Percentiles rank a stretch among this genome's conserved stretches.
Conservation (phyloP, 2,329 filamentous ascomycete species). For the Sarocladium strictum region DNA sequence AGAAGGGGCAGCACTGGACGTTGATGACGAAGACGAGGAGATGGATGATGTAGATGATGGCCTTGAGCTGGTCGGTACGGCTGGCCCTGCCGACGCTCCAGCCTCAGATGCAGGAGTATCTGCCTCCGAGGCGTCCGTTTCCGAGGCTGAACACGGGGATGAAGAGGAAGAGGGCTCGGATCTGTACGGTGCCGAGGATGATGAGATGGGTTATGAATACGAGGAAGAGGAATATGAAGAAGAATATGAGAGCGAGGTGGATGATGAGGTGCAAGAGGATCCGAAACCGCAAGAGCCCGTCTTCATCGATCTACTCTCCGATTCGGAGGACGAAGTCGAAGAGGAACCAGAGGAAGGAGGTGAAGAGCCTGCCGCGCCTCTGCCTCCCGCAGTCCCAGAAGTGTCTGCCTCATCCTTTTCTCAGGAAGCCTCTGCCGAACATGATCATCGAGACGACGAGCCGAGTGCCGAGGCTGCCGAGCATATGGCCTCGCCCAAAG, state of each 20-base stretch:
- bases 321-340: slow-evolving; percentile 32
- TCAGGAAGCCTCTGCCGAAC: too few species aligned
- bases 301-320: slow-evolving; percentile 41
- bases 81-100: background rate
- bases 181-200: slow-evolving; percentile 20
- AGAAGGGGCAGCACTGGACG: background rate
- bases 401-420: too few species aligned
- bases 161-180: slow-evolving; percentile 17
- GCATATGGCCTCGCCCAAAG: background rate
- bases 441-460: background rate
- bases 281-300: slow-evolving; percentile 23
- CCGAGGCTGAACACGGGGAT: slow-evolving; percentile 20
- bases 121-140: background rate
- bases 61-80: background rate
- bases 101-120: background rate
- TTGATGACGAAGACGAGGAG: background rate
- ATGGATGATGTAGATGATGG: background rate
- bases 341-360: slow-evolving; percentile 12
- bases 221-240: slow-evolving; percentile 21
- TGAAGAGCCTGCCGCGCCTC: slow-evolving; percentile 12
- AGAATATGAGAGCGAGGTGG: slow-evolving; percentile 15
- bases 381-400: too few species aligned
- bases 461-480: background rate
- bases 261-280: slow-evolving; percentile 14
- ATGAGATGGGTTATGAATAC: slow-evolving; percentile 21